Evolutionary conservation across 2,329 filamentous ascomycete species (phyloP).

Genomic region (Fonsecaea erecta): DNA sequence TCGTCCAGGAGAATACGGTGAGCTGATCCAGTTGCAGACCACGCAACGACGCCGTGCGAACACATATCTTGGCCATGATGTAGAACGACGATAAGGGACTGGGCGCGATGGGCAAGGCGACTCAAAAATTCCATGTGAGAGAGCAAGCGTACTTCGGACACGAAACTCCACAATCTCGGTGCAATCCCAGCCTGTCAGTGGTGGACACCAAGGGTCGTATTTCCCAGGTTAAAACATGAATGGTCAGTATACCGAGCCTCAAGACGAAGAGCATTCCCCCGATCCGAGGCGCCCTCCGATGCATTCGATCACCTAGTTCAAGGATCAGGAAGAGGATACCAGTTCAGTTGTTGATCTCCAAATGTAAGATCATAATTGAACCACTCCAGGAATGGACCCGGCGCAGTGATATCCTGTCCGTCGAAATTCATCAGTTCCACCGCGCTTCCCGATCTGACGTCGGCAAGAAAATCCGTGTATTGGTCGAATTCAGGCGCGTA

Average conservation of each 20-base stretch:
- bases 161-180: background rate
- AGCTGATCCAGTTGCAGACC: background rate
- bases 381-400: slow-evolving; percentile 8
- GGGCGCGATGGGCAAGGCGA: background rate
- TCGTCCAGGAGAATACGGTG: background rate
- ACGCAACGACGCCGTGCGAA: background rate
- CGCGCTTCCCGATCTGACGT: background rate
- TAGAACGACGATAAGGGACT: background rate
- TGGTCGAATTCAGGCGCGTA: background rate
- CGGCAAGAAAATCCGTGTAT: background rate
- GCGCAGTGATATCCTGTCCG: background rate
- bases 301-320: background rate
- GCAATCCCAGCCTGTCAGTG: background rate
- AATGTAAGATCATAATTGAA: slow-evolving; percentile 15
- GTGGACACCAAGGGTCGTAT: background rate
- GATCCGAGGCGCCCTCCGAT: background rate
- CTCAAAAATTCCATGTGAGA: background rate
- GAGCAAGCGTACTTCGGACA: background rate
- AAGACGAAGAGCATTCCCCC: background rate
- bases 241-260: background rate
- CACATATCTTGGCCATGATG: background rate
- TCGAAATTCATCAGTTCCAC: background rate
- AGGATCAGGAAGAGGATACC: background rate
- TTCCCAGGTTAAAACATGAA: background rate
- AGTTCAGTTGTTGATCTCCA: slow-evolving; percentile 2